Conservation (phyloP, 2,329 filamentous ascomycete genomes). For the Aspergillus unguis region DNA sequence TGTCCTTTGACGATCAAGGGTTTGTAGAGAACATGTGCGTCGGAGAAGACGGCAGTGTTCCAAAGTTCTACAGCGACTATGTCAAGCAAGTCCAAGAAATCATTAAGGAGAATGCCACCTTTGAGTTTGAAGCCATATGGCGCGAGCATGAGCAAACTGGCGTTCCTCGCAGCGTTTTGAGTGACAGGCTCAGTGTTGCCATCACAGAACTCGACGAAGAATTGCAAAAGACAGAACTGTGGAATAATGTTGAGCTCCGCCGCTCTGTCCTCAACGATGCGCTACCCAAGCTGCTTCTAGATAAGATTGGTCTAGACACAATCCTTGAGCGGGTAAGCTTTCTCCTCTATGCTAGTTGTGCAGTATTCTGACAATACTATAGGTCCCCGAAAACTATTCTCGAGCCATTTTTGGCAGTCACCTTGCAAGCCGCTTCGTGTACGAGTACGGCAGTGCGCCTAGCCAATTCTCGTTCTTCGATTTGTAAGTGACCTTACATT, state of each 20-base stretch:
- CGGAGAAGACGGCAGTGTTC: slow-evolving; percentile 68
- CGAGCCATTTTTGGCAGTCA: slow-evolving; percentile 95
- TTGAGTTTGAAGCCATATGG: slow-evolving; percentile 99
- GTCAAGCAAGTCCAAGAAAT: slow-evolving; percentile 87
- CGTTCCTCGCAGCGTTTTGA: slow-evolving; percentile 76
- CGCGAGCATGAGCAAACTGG: slow-evolving; percentile 83
- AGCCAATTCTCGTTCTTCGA: slow-evolving; percentile 98
- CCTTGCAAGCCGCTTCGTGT: slow-evolving; percentile 91
- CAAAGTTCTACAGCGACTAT: slow-evolving; percentile 89
- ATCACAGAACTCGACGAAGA: slow-evolving; percentile 98
- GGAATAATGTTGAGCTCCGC: slow-evolving; percentile 77
- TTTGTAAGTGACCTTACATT: slow-evolving; percentile 64
- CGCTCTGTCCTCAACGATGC: slow-evolving; percentile 78
- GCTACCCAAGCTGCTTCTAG: slow-evolving; percentile 74
- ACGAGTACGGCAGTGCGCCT: slow-evolving; percentile 86
- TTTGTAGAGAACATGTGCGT: slow-evolving; percentile 96
- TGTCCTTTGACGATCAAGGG: slow-evolving; percentile 86
- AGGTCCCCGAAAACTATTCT: slow-evolving; percentile 87
- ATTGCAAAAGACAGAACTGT: slow-evolving; percentile 86
- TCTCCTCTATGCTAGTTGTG: neutral
- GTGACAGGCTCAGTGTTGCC: slow-evolving; percentile 82
- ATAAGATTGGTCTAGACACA: slow-evolving; percentile 87
- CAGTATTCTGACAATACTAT: slow-evolving; percentile 20
- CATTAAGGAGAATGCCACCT: slow-evolving; percentile 83
- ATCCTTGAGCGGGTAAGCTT: slow-evolving; percentile 69